Evolutionary conservation across 495 filamentous ascomycete genomes (phyloP).

Genomic region (Opeltia flavorubescens): DNA sequence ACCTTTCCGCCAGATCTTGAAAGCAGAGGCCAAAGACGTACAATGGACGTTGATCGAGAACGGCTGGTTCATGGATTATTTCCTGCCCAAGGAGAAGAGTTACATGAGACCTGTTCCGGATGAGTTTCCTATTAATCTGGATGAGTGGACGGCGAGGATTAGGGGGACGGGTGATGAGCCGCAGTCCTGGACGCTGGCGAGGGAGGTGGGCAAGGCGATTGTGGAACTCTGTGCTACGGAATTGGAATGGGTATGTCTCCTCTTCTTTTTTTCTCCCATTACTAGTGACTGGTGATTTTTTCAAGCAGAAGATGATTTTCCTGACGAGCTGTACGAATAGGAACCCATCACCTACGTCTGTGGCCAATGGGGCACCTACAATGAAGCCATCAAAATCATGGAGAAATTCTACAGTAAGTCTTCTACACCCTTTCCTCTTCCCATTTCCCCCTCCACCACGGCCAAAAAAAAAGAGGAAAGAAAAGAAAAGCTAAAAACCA

Average conservation of each 20-base stretch:
- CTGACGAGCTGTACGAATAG: too few species aligned
- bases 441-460: too few species aligned
- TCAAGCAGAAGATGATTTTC: background rate
- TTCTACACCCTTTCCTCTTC: too few species aligned
- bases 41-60: background rate
- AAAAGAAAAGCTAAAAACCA: too few species aligned
- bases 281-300: too few species aligned
- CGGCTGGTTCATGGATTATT: conserved; percentile 17
- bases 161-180: conserved; percentile 8
- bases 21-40: conserved; percentile 1
- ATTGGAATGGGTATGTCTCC: conserved; percentile 6
- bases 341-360: conserved; percentile 1
- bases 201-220: conserved; percentile 5
- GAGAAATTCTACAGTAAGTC: background rate
- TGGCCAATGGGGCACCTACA: conserved; percentile 8
- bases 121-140: conserved; percentile 3
- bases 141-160: conserved; percentile 1
- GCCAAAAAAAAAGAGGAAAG: too few species aligned
- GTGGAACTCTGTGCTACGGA: conserved; percentile 5
- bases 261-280: too few species aligned
- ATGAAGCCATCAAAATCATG: conserved; percentile 1
- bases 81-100: conserved; percentile 7
- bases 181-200: conserved; percentile 6
- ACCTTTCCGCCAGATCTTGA: conserved; percentile 12
- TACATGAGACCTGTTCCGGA: background rate